Conservation (phyloP, 2,329 filamentous ascomycete species). For the Annulohypoxylon truncatum region DNA sequence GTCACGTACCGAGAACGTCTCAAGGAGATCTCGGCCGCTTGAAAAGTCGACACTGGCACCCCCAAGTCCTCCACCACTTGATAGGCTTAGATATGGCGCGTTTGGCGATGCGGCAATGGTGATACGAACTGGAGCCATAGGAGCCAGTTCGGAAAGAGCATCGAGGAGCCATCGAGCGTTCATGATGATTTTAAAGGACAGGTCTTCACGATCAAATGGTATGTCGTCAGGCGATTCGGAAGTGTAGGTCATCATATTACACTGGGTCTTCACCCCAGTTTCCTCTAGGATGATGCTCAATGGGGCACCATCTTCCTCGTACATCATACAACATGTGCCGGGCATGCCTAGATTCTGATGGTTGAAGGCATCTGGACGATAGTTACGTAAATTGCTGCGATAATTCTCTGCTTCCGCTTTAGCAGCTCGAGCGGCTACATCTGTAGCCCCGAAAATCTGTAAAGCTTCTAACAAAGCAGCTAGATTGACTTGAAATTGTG, state of each 20-base stretch:
- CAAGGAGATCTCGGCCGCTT: slow-evolving; percentile 73
- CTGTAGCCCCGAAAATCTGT: slow-evolving; percentile 92
- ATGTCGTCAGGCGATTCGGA: slow-evolving; percentile 82
- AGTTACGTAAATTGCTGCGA: slow-evolving; percentile 70
- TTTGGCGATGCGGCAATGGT: slow-evolving; percentile 73
- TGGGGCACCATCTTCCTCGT: slow-evolving; percentile 78
- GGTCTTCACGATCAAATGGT: slow-evolving; percentile 82
- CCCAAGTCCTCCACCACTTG: slow-evolving; percentile 70
- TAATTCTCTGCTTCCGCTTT: slow-evolving; percentile 71
- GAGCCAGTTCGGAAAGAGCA: slow-evolving; percentile 74
- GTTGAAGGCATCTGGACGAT: slow-evolving; percentile 80
- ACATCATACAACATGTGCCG: slow-evolving; percentile 87
- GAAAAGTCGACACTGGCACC: slow-evolving; percentile 75
- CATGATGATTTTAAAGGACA: slow-evolving; percentile 96
- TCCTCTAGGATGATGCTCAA: slow-evolving; percentile 90
- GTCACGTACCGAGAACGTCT: slow-evolving; percentile 75
- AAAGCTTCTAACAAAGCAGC: slow-evolving; percentile 90
- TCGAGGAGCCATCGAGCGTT: slow-evolving; percentile 78
- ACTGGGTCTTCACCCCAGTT: slow-evolving; percentile 86
- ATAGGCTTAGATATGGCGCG: slow-evolving; percentile 79
- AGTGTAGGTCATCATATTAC: slow-evolving; percentile 89
- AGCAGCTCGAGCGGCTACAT: slow-evolving; percentile 68
- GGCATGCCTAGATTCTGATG: slow-evolving; percentile 84
- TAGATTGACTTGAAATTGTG: slow-evolving; percentile 88
- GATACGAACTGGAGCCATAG: slow-evolving; percentile 77